Base-by-base conservation (phyloP, 257 asterid genomes). In the Penstemon davidsonii region DNA sequence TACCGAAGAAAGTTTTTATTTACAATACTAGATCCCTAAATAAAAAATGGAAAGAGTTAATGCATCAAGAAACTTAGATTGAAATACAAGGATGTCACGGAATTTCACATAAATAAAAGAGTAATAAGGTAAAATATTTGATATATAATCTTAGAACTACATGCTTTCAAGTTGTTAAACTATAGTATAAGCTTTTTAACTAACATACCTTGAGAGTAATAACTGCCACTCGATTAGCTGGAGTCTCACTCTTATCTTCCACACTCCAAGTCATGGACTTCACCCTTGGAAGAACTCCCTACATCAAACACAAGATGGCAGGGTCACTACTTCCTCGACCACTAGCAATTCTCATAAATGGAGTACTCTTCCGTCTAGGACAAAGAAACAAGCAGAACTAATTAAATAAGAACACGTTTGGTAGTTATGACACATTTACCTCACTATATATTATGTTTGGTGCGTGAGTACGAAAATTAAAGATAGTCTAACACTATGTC, bases 241-340 rank as follows among this genome's bases (percentile, higher is more conserved):
- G 73, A 41, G 55, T 60, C 51, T 42, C 68, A 53, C 79, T 71
- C 72, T 53, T 74, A 47, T 78, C 69, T 64, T 72, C 85, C 54
- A 83, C 68, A 47, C 80, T 78, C 88, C 88, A 83, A 44, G 81
- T 80, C 83, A 83, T 77, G 7, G 80, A 83, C 73, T 83, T 78
- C 57, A 83, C 71, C 62, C 70, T 71, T 3, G 85, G 87, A 67
- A 80, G 69, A 66, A 78, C 75, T 62, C 78, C 81, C 87, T 82
- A 12, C 71, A 76, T 45, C 45, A 62, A 70, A 57, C 69, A 49
- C n/a, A 7, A 57, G 60, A 53, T 3, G 8, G 62, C 5, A 58
- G 43, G 37, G 33, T 43, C 7, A 47, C 47, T 56, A 19, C 7
- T 19, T 57, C 38, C 15, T 40, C 36, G 33, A 55, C 41, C 0